Evolutionary conservation across 257 asterid genomes (phyloP).

Genomic region (Thymus mandschuricus): DNA sequence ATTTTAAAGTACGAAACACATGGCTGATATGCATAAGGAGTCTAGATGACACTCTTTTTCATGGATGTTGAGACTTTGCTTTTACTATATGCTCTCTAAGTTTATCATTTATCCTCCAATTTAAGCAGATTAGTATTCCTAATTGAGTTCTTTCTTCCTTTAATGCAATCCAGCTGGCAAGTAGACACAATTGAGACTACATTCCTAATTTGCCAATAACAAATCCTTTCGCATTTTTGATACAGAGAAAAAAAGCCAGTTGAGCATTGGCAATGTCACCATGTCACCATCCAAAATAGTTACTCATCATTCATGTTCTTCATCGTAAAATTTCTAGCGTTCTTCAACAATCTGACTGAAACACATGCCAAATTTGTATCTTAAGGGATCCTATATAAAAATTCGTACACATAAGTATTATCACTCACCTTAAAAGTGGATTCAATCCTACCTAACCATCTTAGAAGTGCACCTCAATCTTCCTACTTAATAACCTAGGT

Average conservation of each 20-base stretch:
- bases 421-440: background rate
- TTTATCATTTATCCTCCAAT: background rate
- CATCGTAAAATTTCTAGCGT: background rate
- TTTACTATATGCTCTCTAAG: background rate
- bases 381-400: background rate
- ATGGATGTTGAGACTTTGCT: background rate
- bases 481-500: background rate
- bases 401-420: background rate
- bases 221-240: too few relatives aligned
- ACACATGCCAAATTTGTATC: background rate
- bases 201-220: too few relatives aligned
- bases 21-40: background rate
- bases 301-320: background rate
- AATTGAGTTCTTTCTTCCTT: background rate
- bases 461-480: too few relatives aligned
- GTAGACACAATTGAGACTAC: slow-evolving; percentile 6
- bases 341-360: background rate
- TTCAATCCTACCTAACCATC: too few relatives aligned
- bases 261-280: background rate
- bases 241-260: background rate
- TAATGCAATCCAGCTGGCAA: background rate
- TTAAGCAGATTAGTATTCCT: background rate
- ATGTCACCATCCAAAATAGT: background rate
- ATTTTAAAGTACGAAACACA: background rate
- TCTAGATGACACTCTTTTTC: background rate